Conservation (phyloP, 495 filamentous ascomycete genomes). For the Hypoxylon crocopeplum region DNA sequence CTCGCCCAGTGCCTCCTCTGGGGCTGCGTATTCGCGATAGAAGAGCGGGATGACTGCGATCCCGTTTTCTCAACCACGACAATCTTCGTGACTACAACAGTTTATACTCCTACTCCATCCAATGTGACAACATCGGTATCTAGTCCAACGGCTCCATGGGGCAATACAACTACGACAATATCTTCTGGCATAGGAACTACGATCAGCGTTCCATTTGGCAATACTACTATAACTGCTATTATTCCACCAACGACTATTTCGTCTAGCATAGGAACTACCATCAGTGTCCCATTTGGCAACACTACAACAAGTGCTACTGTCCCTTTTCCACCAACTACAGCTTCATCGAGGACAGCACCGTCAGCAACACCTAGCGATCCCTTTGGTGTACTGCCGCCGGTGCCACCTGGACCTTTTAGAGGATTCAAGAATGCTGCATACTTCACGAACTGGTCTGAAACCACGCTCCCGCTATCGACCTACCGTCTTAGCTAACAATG, state of each 20-base stretch:
- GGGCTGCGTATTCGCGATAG: constrained; percentile 17
- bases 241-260: too few species aligned
- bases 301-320: constrained; percentile 5
- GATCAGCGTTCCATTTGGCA: constrained; percentile 1
- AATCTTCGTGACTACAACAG: constrained; percentile 33
- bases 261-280: not conserved
- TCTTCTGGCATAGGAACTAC: constrained; percentile 10
- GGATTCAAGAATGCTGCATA: constrained; percentile 52
- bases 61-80: constrained; percentile 32
- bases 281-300: not conserved
- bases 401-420: constrained; percentile 33
- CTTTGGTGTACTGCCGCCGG: constrained; percentile 9
- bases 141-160: constrained; percentile 14
- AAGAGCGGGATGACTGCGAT: constrained; percentile 16
- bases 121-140: constrained; percentile 22
- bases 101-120: constrained; percentile 25
- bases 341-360: constrained; percentile 11
- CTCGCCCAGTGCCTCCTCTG: constrained; percentile 29
- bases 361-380: constrained; percentile 24
- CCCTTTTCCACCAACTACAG: constrained; percentile 11
- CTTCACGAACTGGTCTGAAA: constrained; percentile 54
- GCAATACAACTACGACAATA: constrained; percentile 12
- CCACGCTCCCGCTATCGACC: not conserved
- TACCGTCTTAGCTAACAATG: constrained; percentile 1
- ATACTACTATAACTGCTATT: too few species aligned